Conservation (phyloP, 202 grass and related monocot species). For the Setaria italica region DNA sequence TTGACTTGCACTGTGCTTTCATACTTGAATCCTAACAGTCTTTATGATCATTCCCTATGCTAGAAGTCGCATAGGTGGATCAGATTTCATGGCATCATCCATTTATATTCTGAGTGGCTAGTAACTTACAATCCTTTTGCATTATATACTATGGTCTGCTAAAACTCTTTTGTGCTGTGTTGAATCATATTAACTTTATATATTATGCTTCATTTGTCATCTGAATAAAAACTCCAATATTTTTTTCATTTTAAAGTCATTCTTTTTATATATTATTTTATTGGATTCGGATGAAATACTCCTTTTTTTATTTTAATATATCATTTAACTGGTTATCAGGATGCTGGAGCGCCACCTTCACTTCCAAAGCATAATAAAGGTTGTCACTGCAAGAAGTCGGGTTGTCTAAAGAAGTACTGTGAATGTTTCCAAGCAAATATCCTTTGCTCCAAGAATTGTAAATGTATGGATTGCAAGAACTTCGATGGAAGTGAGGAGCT, state of each 20-base stretch:
- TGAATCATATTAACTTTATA: not conserved
- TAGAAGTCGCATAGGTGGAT: not conserved
- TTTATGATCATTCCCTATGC: slow-evolving; percentile 17
- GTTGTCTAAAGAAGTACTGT: slow-evolving; percentile 82
- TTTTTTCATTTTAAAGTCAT: slow-evolving; percentile 8
- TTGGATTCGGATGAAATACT: slow-evolving; percentile 17
- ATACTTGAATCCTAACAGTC: not conserved
- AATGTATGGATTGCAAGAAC: slow-evolving; percentile 78
- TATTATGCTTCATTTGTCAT: slow-evolving; percentile 28
- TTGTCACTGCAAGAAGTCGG: slow-evolving; percentile 82
- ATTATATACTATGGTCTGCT: slow-evolving; percentile 15
- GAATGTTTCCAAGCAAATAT: slow-evolving; percentile 88
- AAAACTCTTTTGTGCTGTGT: slow-evolving; percentile 8
- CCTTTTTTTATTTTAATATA: slow-evolving; percentile 24
- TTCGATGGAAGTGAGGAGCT: slow-evolving; percentile 74
- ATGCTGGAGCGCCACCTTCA: slow-evolving; percentile 53
- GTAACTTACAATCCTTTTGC: slow-evolving; percentile 20
- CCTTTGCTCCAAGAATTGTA: slow-evolving; percentile 82
- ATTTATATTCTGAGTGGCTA: not conserved
- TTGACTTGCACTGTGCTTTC: slow-evolving; percentile 2
- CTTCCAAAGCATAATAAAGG: slow-evolving; percentile 75
- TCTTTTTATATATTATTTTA: not conserved
- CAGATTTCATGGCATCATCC: slow-evolving; percentile 21
- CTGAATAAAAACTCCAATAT: not conserved
- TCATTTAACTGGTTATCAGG: slow-evolving; percentile 46